Base-by-base conservation (phyloP, 257 asterid species). In the Solanum corneliomulleri region DNA sequence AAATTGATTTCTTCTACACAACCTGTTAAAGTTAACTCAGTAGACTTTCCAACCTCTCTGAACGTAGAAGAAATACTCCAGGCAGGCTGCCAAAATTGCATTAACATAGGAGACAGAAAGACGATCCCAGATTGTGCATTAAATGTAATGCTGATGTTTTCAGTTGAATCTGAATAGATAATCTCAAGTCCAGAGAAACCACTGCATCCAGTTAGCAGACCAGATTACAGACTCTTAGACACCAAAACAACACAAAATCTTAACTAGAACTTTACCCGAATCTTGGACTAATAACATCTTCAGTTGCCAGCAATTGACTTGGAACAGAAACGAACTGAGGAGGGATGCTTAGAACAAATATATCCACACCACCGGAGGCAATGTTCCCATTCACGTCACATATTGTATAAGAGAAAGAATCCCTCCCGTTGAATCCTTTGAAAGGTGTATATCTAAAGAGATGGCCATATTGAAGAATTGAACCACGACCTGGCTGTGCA, bases 181-280 rank as follows among this genome's bases (percentile, higher is more conserved):
- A 97, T 89, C 89, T 89, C 92, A 77, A 97, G 91, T 86, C 99
- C 99, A 52, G 93, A 80, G 90, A 94, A 94, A 60, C 98, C 99
- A 77, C 99, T 97, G 97, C 91, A 91, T 74, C 71, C 29, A 88
- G 20, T 87, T 86, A 78, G 87, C 87, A 33, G 12, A 39, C 52
- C 33, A 71, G 27, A 69, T 37, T 47, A 84, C 15, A 42, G 20
- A 68, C 64, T 39, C 35, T 62, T n/a, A 68, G 77, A 33, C 7
- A 31, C 33, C 44, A 44, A 39, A 85, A 52, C 37, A 74, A 72
- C 41, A 10, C 5, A 85, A 62, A 77, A 49, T 70, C 33, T 66
- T 23, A 58, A 37, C 41, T 39, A 85, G 62, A 20, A 70, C 62
- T 89, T 91, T 89, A 97, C 99, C 98, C 94, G 75, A 92, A 97